Conservation (phyloP, 2,329 filamentous ascomycete genomes). For the Xylaria digitata region DNA sequence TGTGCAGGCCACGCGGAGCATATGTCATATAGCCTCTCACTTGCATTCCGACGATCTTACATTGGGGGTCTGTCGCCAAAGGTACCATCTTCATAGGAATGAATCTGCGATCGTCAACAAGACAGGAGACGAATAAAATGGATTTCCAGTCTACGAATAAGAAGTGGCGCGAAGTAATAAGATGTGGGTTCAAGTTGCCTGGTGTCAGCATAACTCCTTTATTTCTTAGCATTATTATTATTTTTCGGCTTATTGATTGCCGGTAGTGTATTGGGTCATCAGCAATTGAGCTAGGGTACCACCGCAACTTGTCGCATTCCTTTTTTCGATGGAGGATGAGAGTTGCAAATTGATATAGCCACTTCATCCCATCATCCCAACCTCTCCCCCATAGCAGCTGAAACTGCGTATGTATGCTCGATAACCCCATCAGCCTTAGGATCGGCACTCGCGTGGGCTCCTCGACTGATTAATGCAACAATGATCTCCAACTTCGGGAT, state of each 20-base stretch:
- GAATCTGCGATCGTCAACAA: slow-evolving; percentile 4
- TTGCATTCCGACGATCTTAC: slow-evolving; percentile 17
- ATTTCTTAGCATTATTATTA: neutral
- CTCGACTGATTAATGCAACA: slow-evolving; percentile 31
- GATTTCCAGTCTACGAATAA: slow-evolving; percentile 1
- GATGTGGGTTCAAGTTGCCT: neutral
- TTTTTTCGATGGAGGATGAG: neutral
- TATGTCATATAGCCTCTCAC: slow-evolving; percentile 8
- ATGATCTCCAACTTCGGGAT: slow-evolving; percentile 33
- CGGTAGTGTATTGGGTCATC: neutral
- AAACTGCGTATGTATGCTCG: slow-evolving; percentile 19
- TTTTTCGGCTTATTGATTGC: slow-evolving; percentile 21
- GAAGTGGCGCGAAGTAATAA: neutral
- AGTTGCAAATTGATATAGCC: slow-evolving; percentile 14
- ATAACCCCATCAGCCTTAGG: slow-evolving; percentile 27
- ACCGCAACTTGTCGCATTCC: slow-evolving; percentile 11
- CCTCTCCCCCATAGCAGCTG: neutral
- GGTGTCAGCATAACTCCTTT: neutral
- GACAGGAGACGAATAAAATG: slow-evolving; percentile 7
- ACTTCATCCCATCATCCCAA: slow-evolving; percentile 15
- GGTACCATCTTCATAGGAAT: neutral
- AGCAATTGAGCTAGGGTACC: slow-evolving; percentile 22
- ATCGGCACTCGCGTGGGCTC: slow-evolving; percentile 27
- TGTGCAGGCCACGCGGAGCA: slow-evolving; percentile 18
- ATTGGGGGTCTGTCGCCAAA: slow-evolving; percentile 3